Base-by-base conservation (phyloP, 352 stramenopile species). In the Peronospora destructor region DNA sequence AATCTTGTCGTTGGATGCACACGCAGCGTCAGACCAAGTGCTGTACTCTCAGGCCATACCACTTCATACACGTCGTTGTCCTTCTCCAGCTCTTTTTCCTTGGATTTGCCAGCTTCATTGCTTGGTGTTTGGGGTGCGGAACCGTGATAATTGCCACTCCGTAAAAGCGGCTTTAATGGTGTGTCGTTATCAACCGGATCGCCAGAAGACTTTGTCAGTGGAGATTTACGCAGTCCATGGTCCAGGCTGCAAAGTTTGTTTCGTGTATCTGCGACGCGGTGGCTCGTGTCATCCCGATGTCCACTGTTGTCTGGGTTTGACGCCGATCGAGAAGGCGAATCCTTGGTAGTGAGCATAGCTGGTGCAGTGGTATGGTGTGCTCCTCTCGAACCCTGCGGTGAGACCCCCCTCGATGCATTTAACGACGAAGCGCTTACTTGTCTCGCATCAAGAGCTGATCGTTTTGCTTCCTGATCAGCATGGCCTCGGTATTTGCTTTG, bases 1-100 rank as follows among this genome's bases (percentile, higher is more conserved):
- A 81, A 85, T 3, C 77, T 65, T 12, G 77, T 85, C 11, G 76
- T 84, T 7, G 77, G 77, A 55, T 88, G 77, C 7, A 85, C 75
- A 3, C 75, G 74, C 12, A 88, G 53, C 2, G 77, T 88, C 37
- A 88, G 44, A 9, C 77, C 77, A 6, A 88, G 54, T 19, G 76
- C 77, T 10, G 74, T 84, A 2, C 74, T 74, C 37, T 85, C 77
- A 8, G 70, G 71, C 77, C 77, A 88, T 30, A 85, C 59, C 13
- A 88, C 76, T 45, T 88, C 77, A 48, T 88, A 88, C 38, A 84
- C 68, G 30, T 84, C 71, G 13, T 44, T 68, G 45, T 74, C 67
- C 44, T 73, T 73, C 25, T 73, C 64, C 16, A 53, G 8, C 37
- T 58, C 61, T 36, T 61, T 66, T 29, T 66, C 61, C 34, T 39